phyloP scores from a whole-genome alignment of 1,139 yeast species.

The Suhomyces taliae region DNA sequence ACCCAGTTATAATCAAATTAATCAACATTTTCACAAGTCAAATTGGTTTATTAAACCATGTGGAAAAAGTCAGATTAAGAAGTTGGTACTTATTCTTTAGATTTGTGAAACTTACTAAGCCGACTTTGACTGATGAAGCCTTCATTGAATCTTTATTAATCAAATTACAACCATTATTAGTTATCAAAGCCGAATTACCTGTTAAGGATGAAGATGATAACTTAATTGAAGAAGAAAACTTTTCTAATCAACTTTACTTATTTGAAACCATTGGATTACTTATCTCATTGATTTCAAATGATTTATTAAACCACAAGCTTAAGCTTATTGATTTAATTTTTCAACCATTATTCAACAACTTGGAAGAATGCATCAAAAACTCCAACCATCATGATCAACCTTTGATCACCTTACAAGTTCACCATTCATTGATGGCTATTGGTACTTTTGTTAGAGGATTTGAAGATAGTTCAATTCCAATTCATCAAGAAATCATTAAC shows the following conservation, averaged over 20 bases:
- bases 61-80: slow-evolving; percentile 74
- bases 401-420: slow-evolving; percentile 66
- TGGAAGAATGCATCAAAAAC: slow-evolving; percentile 60
- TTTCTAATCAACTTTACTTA: slow-evolving; percentile 76
- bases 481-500: slow-evolving; percentile 36
- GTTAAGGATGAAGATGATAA: slow-evolving; percentile 54
- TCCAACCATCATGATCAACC: slow-evolving; percentile 36
- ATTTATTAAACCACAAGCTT: slow-evolving; percentile 33
- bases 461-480: slow-evolving; percentile 42
- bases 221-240: slow-evolving; percentile 57
- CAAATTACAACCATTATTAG: slow-evolving; percentile 51
- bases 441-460: slow-evolving; percentile 90
- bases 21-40: slow-evolving; percentile 78
- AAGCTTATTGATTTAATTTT: slow-evolving; percentile 61
- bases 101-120: slow-evolving; percentile 75
- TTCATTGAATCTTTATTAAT: slow-evolving; percentile 40
- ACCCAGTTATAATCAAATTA: slow-evolving; percentile 54
- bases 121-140: slow-evolving; percentile 45
- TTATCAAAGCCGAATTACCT: slow-evolving; percentile 59
- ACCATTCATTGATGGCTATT: slow-evolving; percentile 83
- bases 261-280: slow-evolving; percentile 80
- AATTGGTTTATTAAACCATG: slow-evolving; percentile 74
- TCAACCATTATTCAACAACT: slow-evolving; percentile 73
- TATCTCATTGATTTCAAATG: slow-evolving; percentile 49
- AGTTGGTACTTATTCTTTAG: slow-evolving; percentile 90